Conservation (phyloP, 345 rosid species). For the Salix viminalis region DNA sequence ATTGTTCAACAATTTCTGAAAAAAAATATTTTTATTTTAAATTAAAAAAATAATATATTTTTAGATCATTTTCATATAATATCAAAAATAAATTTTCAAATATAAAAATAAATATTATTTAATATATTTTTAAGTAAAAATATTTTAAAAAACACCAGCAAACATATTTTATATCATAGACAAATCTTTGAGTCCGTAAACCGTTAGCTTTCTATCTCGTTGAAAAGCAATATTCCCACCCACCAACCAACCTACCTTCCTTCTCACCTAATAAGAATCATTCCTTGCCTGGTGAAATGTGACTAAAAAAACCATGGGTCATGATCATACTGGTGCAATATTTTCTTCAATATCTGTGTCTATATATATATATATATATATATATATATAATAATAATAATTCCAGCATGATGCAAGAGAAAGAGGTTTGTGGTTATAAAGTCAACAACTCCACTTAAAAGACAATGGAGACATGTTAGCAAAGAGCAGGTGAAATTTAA, state of each 20-base stretch:
- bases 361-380: neutral
- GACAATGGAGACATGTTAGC: neutral
- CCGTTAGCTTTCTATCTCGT: neutral
- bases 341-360: too few species aligned
- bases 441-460: neutral
- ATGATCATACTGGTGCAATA: neutral
- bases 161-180: too few species aligned
- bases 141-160: too few species aligned
- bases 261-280: neutral
- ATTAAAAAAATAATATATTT: too few species aligned
- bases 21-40: too few species aligned
- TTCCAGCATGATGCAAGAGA: neutral
- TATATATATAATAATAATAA: neutral
- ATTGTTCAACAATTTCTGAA: too few species aligned
- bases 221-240: neutral
- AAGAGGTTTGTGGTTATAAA: neutral
- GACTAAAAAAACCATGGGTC: neutral
- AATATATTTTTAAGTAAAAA: too few species aligned
- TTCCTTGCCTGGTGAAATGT: neutral
- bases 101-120: too few species aligned
- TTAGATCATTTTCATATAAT: too few species aligned
- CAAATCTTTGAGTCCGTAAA: too few species aligned
- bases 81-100: too few species aligned
- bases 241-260: neutral
- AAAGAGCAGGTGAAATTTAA: neutral